These are phyloP conservation scores for Phytophthora foliorum DNA, from an alignment of 352 stramenopile species.

Conservation along the genomic window DNA sequence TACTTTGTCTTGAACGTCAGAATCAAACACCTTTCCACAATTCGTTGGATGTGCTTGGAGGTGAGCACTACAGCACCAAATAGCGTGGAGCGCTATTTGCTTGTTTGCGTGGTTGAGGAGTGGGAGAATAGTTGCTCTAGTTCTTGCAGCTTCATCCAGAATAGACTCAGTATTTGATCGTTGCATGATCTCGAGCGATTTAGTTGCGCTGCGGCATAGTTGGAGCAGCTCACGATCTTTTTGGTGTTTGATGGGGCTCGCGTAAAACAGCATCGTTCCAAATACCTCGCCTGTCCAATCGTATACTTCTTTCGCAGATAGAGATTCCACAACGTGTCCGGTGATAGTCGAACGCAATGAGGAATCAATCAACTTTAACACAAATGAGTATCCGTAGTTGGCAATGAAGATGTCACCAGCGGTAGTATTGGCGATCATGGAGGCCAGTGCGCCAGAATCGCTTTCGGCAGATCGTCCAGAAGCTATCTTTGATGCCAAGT, in stretches of 20 bases:
- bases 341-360: constrained; percentile 12
- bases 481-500: constrained; percentile 18
- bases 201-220: constrained; percentile 20
- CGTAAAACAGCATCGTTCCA: constrained; percentile 27
- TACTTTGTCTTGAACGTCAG: constrained; percentile 27
- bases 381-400: constrained; percentile 31
- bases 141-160: constrained; percentile 30
- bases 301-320: not conserved
- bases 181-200: constrained; percentile 20
- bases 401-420: constrained; percentile 14
- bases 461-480: constrained; percentile 22
- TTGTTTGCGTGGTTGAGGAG: constrained; percentile 31
- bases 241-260: constrained; percentile 1
- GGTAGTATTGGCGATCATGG: constrained; percentile 19
- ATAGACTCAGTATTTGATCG: constrained; percentile 15
- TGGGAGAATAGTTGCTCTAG: constrained; percentile 26
- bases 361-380: constrained; percentile 28
- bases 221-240: constrained; percentile 27
- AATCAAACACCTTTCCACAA: constrained; percentile 26
- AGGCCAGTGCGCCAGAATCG: constrained; percentile 20
- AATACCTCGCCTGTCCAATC: constrained; percentile 1
- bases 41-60: constrained; percentile 27
- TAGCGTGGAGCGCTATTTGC: constrained; percentile 18
- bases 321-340: not conserved
- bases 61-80: constrained; percentile 26